Percentiles rank a stretch among this genome's conserved stretches.
Conservation (phyloP, 345 rosid species). For the Sapria himalayana region DNA sequence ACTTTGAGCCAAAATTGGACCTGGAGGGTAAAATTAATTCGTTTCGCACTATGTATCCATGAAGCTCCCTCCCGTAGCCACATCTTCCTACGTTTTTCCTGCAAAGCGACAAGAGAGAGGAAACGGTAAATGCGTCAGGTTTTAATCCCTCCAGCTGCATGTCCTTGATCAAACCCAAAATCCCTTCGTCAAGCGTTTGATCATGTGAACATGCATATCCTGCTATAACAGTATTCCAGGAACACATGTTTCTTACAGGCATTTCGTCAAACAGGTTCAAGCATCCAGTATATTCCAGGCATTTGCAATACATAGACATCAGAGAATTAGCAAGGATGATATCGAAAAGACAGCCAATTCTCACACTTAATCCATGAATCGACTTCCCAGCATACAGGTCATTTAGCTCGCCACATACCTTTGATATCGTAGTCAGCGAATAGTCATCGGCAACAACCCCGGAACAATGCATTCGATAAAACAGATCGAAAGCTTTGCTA, state of each 20-base stretch:
- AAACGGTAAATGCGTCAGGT: slow-evolving; percentile 38
- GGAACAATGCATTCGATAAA: slow-evolving; percentile 15
- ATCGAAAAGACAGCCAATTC: slow-evolving; percentile 20
- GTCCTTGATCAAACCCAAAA: slow-evolving; percentile 13
- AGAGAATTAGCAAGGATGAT: slow-evolving; percentile 33
- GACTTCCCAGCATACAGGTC: slow-evolving; percentile 21
- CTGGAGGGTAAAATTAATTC: slow-evolving; percentile 10
- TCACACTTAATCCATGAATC: slow-evolving; percentile 25
- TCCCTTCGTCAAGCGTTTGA: slow-evolving; percentile 2
- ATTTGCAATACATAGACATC: slow-evolving; percentile 34
- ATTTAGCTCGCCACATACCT: slow-evolving; percentile 19
- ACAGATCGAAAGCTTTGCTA: slow-evolving; percentile 20
- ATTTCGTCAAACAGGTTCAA: slow-evolving; percentile 31
- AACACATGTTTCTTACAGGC: slow-evolving; percentile 21
- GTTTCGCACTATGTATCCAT: slow-evolving; percentile 26
- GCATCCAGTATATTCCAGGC: slow-evolving; percentile 14
- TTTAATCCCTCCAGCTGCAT: slow-evolving; percentile 25
- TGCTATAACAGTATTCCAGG: slow-evolving; percentile 25
- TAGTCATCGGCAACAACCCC: slow-evolving; percentile 27
- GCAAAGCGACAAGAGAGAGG: slow-evolving; percentile 29
- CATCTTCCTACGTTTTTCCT: slow-evolving; percentile 6
- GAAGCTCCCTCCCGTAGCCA: slow-evolving; percentile 38
- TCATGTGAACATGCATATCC: slow-evolving; percentile 13
- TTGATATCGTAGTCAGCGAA: slow-evolving; percentile 24
- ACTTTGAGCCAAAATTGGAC: slow-evolving; percentile 18